These are phyloP conservation scores for Debaryomyces subglobosus DNA, from an alignment of 1,139 yeast species.

Conservation along the genomic window DNA sequence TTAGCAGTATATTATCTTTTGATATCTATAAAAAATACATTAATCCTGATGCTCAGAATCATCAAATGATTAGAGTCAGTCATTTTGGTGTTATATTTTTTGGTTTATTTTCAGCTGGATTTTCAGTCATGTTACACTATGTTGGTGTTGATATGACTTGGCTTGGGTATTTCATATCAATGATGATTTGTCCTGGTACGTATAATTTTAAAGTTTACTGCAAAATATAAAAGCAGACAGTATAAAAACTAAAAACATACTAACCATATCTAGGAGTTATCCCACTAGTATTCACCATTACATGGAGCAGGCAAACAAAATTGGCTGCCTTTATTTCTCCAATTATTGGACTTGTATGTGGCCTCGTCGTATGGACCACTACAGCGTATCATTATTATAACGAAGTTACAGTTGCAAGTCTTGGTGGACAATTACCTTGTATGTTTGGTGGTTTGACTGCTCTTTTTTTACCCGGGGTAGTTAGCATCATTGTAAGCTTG, in stretches of 20 bases:
- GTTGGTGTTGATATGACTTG: conserved; percentile 37
- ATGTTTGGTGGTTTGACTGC: conserved; percentile 36
- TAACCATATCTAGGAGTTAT: conserved; percentile 21
- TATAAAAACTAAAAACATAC: neutral
- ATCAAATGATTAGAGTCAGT: conserved; percentile 29
- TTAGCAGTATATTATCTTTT: conserved; percentile 32
- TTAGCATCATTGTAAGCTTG: conserved; percentile 29
- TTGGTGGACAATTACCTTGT: conserved; percentile 37
- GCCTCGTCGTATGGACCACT: conserved; percentile 28
- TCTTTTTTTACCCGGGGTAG: conserved; percentile 33
- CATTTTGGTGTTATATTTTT: conserved; percentile 32
- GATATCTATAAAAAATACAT: conserved; percentile 35
- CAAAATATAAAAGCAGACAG: neutral
- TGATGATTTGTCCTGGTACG: conserved; percentile 37
- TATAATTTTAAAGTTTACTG: neutral
- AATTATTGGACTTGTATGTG: conserved; percentile 25
- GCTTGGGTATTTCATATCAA: conserved; percentile 37
- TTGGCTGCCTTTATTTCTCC: conserved; percentile 32
- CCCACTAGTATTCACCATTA: conserved; percentile 35
- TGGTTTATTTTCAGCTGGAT: conserved; percentile 34
- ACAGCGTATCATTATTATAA: conserved; percentile 30
- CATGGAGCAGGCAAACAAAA: conserved; percentile 36
- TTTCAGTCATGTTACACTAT: conserved; percentile 34
- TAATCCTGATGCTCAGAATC: conserved; percentile 28
- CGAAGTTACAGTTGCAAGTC: conserved; percentile 24